Evolutionary conservation across 306 rosid genomes (phyloP).

Genomic region (Acacia confusa): DNA sequence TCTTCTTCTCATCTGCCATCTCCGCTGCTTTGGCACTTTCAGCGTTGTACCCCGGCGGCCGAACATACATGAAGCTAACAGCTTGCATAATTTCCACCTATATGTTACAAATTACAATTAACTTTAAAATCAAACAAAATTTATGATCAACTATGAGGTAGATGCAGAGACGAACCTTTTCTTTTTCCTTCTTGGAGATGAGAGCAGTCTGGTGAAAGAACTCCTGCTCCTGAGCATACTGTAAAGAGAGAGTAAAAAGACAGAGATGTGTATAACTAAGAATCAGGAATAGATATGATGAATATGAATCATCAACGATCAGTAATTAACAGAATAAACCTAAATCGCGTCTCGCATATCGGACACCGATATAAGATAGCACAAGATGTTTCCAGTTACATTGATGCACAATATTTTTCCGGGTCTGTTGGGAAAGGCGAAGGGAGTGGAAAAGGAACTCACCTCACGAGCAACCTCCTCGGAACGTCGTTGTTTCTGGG

Average conservation of each 20-base stretch:
- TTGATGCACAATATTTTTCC: not conserved
- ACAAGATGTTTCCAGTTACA: not conserved
- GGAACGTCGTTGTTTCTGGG: conserved; percentile 58
- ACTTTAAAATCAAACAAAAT: not conserved
- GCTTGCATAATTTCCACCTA: conserved; percentile 96
- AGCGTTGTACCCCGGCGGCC: conserved; percentile 92
- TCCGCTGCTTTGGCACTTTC: conserved; percentile 96
- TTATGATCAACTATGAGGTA: not conserved
- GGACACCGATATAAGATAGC: not conserved
- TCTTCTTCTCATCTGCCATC: conserved; percentile 59
- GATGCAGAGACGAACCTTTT: conserved; percentile 54
- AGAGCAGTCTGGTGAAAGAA: conserved; percentile 81
- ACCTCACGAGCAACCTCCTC: conserved; percentile 95
- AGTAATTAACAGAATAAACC: not conserved
- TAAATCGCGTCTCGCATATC: not conserved
- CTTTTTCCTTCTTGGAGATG: conserved; percentile 84
- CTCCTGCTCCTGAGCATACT: conserved; percentile 96
- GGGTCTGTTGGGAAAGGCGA: not conserved
- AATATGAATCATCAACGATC: not conserved
- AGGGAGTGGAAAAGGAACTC: not conserved
- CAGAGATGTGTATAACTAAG: not conserved
- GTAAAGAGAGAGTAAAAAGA: conserved; percentile 4
- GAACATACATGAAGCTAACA: conserved; percentile 98
- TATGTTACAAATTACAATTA: not conserved
- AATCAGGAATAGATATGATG: not conserved